Base-by-base conservation (phyloP, 2,329 filamentous ascomycete species). In the Berkeleyomyces rouxiae region DNA sequence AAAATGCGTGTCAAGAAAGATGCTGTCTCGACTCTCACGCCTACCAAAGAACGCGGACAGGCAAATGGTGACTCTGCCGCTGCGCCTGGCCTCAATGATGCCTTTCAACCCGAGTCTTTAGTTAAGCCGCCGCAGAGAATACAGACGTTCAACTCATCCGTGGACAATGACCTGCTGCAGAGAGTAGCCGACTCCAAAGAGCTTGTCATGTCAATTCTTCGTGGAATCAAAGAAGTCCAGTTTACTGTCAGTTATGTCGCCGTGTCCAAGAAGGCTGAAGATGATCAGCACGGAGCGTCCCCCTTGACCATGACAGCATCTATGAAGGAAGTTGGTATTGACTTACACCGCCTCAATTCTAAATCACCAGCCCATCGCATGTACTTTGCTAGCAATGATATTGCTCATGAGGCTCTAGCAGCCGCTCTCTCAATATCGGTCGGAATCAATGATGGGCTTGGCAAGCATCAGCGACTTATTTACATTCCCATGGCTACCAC, bases 401-500 rank as follows among this genome's bases (percentile, higher is more conserved):
- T 96, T 69, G 93, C 93, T 10, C 93, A 99, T 72, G 92, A 99
- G 76, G 93, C 91, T 9, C 79, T 99, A 43, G 81, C 93, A 31
- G 93, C 92, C 16, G 93, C 91, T 3, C 83, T 99, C 47, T 96
- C 93, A 0, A 88, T 99, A 63, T 92, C 92, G 0, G 80, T 97
- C 63, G 93, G 90, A 46, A 79, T 99, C 43, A 91, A 96, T 69
- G 90, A 96, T 71, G 89, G 90, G n/a, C 83, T 86, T 37, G 88
- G 87, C 7, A 87, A 88, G 68, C 86, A 89, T 0, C 90, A 96
- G 71, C 85, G 92, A 61, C 80, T 99, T 64, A 75, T 96, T 31
- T 99, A 99, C 71, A 82, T 99, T 51, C 93, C 93, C 0, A 97
- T 99, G 93, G 88, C 92, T 23, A 99, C 93, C 1, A 96, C 91